These are phyloP conservation scores for Camellia oleifera DNA, from an alignment of 179 eudicot genomes.

Conservation along the genomic window DNA sequence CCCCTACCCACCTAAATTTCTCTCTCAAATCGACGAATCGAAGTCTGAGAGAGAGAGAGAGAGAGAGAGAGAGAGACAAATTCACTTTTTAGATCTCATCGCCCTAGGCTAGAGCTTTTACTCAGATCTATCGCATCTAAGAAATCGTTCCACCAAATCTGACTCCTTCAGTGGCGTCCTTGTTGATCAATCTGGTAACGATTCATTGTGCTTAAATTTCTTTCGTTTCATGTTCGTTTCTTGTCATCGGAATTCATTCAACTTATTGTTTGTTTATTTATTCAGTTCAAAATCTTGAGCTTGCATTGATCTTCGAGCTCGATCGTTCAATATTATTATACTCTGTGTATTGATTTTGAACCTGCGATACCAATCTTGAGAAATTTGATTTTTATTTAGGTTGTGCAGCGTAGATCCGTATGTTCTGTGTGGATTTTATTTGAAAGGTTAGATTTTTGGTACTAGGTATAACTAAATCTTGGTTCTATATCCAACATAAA, in stretches of 20 bases:
- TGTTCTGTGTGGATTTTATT: neutral
- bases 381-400: neutral
- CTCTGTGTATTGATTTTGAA: too few relatives aligned
- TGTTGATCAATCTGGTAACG: conserved; percentile 1
- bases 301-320: neutral
- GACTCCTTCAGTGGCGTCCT: neutral
- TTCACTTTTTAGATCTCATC: neutral
- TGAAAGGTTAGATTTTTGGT: neutral
- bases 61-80: neutral
- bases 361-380: neutral
- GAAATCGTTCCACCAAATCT: neutral
- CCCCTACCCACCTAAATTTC: neutral
- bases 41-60: neutral
- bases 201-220: neutral
- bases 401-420: neutral
- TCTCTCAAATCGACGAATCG: neutral
- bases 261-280: neutral
- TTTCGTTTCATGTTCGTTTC: neutral
- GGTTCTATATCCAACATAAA: neutral
- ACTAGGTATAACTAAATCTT: neutral
- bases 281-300: neutral
- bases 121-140: conserved; percentile 6
- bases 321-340: neutral
- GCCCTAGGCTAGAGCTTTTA: neutral
- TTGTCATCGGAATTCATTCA: neutral